phyloP scores from a whole-genome alignment of 805 yeast genomes.

The Novakomyces olei region DNA sequence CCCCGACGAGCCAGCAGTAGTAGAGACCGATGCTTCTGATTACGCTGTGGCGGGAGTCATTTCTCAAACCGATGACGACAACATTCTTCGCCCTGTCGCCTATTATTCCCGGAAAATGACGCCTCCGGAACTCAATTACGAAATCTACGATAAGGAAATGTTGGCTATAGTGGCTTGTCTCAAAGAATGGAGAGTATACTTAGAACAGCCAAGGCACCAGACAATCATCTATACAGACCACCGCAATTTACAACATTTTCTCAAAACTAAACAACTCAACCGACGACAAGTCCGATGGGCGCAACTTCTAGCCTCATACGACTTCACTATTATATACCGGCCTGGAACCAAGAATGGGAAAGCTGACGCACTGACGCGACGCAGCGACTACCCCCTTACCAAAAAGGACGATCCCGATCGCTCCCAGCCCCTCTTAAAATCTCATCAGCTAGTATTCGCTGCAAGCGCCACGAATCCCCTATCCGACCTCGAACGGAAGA shows the following conservation, averaged over 20 bases:
- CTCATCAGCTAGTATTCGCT: no score
- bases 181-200: neutral
- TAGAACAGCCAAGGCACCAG: neutral
- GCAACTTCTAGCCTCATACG: neutral
- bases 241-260: neutral
- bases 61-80: slow-evolving; percentile 1
- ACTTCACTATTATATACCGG: neutral
- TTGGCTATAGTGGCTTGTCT: neutral
- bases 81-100: slow-evolving; percentile 1
- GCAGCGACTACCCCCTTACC: neutral
- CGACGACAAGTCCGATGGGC: neutral
- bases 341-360: neutral
- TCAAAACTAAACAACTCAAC: neutral
- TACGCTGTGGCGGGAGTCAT: neutral
- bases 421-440: no score
- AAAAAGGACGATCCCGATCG: no score
- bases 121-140: neutral
- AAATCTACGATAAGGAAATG: neutral
- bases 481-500: no score
- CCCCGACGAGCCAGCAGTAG: neutral
- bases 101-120: slow-evolving; percentile 1
- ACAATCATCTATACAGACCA: neutral
- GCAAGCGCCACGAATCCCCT: no score
- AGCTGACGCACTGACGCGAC: neutral
- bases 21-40: slow-evolving; percentile 3